Evolutionary conservation across 106 monocot genomes (phyloP).

Genomic region (Chionographis japonica): DNA sequence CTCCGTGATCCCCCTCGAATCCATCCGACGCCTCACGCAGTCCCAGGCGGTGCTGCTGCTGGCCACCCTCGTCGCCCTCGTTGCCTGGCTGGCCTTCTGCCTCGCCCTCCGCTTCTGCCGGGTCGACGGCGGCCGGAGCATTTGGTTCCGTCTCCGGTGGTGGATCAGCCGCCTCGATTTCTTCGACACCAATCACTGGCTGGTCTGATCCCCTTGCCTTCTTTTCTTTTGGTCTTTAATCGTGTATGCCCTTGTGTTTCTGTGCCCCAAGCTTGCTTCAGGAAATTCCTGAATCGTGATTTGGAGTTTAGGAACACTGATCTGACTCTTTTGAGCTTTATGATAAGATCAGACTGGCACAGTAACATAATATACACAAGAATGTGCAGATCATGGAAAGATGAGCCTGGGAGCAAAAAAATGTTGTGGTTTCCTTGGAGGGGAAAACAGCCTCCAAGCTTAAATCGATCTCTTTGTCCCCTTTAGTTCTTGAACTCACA

Average conservation of each 20-base stretch:
- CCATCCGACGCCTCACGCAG: conserved; percentile 48
- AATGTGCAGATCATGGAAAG: too few relatives aligned
- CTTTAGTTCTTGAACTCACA: too few relatives aligned
- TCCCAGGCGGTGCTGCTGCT: conserved; percentile 70
- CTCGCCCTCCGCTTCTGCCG: conserved; percentile 36
- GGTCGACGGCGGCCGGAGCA: conserved; percentile 25
- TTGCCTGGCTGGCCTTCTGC: conserved; percentile 69
- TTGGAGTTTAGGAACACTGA: too few relatives aligned
- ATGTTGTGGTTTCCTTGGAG: too few relatives aligned
- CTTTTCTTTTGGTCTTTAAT: background rate
- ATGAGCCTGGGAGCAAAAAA: too few relatives aligned
- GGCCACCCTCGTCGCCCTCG: conserved; percentile 36
- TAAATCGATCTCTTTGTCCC: too few relatives aligned
- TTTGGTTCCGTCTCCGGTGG: conserved; percentile 70
- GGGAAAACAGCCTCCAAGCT: too few relatives aligned
- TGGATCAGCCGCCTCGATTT: conserved; percentile 69
- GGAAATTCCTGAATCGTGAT: too few relatives aligned
- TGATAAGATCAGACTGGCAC: too few relatives aligned
- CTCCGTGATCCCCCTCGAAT: conserved; percentile 57
- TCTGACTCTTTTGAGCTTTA: too few relatives aligned
- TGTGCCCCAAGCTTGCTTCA: too few relatives aligned
- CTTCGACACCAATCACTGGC: conserved; percentile 63
- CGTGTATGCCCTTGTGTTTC: background rate
- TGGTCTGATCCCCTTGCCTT: conserved; percentile 27
- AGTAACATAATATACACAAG: too few relatives aligned